phyloP scores from a whole-genome alignment of 2,329 filamentous ascomycete genomes.

The Aspergillus sp. region DNA sequence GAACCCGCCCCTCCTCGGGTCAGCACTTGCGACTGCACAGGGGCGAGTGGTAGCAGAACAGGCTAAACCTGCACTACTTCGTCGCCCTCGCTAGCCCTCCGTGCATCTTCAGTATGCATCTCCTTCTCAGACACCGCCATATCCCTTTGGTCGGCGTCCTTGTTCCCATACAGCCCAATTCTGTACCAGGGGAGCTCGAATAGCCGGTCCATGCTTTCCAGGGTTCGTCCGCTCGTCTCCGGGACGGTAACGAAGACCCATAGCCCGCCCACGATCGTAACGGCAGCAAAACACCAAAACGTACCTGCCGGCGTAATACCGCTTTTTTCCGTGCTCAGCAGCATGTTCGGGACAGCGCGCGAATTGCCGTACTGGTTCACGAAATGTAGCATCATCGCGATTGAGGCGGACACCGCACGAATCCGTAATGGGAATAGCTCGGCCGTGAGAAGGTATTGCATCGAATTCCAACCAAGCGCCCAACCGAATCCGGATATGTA shows the following conservation, averaged over 20 bases:
- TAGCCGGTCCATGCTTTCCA: constrained; percentile 57
- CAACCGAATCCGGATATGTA: constrained; percentile 60
- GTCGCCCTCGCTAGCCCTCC: too few species aligned
- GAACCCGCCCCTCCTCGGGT: too few species aligned
- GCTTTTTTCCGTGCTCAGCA: constrained; percentile 38
- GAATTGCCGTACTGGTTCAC: constrained; percentile 70
- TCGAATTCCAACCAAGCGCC: constrained; percentile 64
- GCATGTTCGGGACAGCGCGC: constrained; percentile 66
- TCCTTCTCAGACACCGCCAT: constrained; percentile 16
- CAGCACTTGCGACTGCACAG: too few species aligned
- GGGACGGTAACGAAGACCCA: constrained; percentile 68
- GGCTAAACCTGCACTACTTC: too few species aligned
- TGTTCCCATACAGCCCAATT: constrained; percentile 47
- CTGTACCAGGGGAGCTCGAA: constrained; percentile 66
- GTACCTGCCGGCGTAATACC: constrained; percentile 53
- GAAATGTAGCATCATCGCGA: constrained; percentile 71
- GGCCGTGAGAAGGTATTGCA: constrained; percentile 69
- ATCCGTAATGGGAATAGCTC: constrained; percentile 69
- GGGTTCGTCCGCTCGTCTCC: constrained; percentile 54
- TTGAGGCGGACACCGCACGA: constrained; percentile 58
- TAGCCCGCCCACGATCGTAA: constrained; percentile 57
- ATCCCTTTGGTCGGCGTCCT: constrained; percentile 21
- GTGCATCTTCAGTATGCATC: constrained; percentile 10
- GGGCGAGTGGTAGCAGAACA: too few species aligned
- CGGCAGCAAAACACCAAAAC: constrained; percentile 64